Evolutionary conservation across 129 eudicot species (phyloP), one percentile per base, ranked within the genome.

Genomic region (Solidago caesia): DNA sequence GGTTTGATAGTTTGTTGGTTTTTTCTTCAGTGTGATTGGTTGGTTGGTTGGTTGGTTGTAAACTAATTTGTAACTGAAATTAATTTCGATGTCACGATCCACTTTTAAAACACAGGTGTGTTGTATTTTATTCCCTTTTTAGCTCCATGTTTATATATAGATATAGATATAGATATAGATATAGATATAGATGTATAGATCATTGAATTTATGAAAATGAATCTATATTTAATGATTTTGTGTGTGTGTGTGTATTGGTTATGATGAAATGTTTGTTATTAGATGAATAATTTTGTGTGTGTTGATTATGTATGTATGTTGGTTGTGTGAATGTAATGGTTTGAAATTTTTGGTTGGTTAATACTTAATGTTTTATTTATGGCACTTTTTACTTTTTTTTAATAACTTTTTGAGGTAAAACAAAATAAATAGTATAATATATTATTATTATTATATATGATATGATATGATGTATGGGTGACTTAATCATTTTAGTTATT

Each of bases 31-130:
- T 70, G 43, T 75, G 55, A 64, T 16, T 52, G 44, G 21, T 21
- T 52, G 21, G 55, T 43, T 29, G 42, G 21, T 21, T 11, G 76
- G 55, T 43, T 29, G 42, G 21, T 21, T 11, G 76, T 72, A 77
- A 82, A 74, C 44, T 29, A 14, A 11, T 82, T 77, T 51, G 66
- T 44, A 66, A 79, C 81, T 83, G 83, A 77, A 79, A 11, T 53
- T 21, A 21, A 6, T 83, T 80, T 72, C 82, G 65, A 76, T 82
- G 72, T 82, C 86, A 53, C 84, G 84, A 27, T 71, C 83, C 25
- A 65, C 90, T 64, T 75, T 86, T 1, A 71, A 47, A 46, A 62
- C 43, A 25, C 85, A 83, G 61, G 83, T 71, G 67, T 82, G 71
- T 52, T 25, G 7, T 63, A 70, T 7, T 70, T 65, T 11, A 4